These are phyloP conservation scores for Hypoxylon lenormandii DNA, from an alignment of 495 filamentous ascomycete genomes.

Conservation along the genomic window DNA sequence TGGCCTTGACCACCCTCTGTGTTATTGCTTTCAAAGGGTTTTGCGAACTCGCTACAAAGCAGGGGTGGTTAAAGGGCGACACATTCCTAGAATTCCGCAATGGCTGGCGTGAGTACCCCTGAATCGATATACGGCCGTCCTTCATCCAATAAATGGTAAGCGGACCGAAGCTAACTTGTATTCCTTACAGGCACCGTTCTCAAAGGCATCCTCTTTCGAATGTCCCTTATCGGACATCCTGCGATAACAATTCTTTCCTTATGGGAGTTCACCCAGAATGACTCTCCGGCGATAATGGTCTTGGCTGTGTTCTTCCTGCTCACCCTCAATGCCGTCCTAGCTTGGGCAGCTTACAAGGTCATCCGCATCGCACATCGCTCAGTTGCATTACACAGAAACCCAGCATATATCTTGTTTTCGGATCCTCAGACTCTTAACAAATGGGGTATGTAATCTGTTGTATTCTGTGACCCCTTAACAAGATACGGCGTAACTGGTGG, in stretches of 20 bases:
- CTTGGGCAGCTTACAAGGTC: constrained; percentile 89
- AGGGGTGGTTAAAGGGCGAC: constrained; percentile 82
- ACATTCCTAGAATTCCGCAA: constrained; percentile 94
- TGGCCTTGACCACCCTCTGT: constrained; percentile 73
- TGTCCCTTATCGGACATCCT: constrained; percentile 91
- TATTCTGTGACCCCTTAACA: not conserved
- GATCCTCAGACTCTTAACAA: constrained; percentile 93
- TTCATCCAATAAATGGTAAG: not conserved
- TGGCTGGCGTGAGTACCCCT: constrained; percentile 69
- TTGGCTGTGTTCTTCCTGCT: constrained; percentile 90
- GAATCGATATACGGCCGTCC: too few relatives aligned
- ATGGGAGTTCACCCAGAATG: constrained; percentile 89
- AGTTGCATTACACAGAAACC: constrained; percentile 90
- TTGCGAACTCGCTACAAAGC: constrained; percentile 76
- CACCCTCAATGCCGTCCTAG: constrained; percentile 79
- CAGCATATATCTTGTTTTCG: constrained; percentile 96
- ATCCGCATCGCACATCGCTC: constrained; percentile 88
- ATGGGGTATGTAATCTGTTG: constrained; percentile 69
- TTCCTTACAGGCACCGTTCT: constrained; percentile 68
- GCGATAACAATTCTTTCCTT: constrained; percentile 90
- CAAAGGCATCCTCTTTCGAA: constrained; percentile 91
- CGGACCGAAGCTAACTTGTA: constrained; percentile 7
- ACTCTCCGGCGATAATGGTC: constrained; percentile 87
- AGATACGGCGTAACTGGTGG: not conserved
- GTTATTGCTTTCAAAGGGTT: constrained; percentile 82